Evolutionary conservation across 2,329 filamentous ascomycete species (phyloP).

Genomic region (Ophiostoma sp.): DNA sequence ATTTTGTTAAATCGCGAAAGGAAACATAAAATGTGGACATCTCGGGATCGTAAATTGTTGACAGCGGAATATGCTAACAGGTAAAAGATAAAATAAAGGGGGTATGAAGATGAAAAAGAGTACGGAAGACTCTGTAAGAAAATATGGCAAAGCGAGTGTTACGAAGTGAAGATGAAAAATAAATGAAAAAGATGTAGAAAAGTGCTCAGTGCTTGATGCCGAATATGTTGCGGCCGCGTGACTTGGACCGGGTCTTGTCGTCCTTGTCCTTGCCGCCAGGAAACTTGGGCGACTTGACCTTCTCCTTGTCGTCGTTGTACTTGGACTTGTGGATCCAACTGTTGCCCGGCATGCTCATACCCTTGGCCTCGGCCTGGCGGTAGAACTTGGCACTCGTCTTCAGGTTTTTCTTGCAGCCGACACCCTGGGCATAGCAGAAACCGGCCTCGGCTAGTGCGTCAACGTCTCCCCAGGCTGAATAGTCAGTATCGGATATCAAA

Average conservation of each 20-base stretch:
- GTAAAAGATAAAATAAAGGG: not conserved
- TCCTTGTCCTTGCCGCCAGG: slow-evolving; percentile 50
- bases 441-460: slow-evolving; percentile 92
- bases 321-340: slow-evolving; percentile 99
- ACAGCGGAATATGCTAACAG: not conserved
- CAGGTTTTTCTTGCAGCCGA: slow-evolving; percentile 92
- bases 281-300: slow-evolving; percentile 36
- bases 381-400: slow-evolving; percentile 92
- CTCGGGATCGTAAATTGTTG: slow-evolving; percentile 5
- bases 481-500: not conserved
- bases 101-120: slow-evolving; percentile 6
- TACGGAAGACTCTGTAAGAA: not conserved
- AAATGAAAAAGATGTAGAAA: slow-evolving; percentile 13
- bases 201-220: slow-evolving; percentile 35
- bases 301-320: slow-evolving; percentile 62
- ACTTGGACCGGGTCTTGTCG: slow-evolving; percentile 70
- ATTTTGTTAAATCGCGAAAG: not conserved
- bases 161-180: not conserved
- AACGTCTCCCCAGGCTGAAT: slow-evolving; percentile 77
- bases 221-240: slow-evolving; percentile 67
- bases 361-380: slow-evolving; percentile 81
- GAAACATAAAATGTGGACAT: slow-evolving; percentile 1
- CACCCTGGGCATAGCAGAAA: slow-evolving; percentile 89
- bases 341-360: slow-evolving; percentile 96
- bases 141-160: not conserved